Evolutionary conservation across 345 rosid genomes (phyloP).

Genomic region (Pistacia vera): DNA sequence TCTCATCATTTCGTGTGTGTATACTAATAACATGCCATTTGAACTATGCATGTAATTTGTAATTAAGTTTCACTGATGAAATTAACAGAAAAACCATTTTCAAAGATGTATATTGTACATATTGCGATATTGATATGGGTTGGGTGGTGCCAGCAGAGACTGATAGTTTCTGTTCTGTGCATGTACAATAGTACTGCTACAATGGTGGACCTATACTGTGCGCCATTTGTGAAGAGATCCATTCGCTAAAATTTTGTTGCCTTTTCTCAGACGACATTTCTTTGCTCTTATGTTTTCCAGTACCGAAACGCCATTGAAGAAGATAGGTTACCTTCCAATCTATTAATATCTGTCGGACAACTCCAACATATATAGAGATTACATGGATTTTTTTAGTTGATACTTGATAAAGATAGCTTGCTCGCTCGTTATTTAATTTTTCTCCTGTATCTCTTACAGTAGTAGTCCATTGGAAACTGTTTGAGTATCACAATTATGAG

Average conservation of each 20-base stretch:
- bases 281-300: conserved; percentile 24
- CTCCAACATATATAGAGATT: neutral
- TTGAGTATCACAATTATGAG: neutral
- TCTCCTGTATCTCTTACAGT: too few relatives aligned
- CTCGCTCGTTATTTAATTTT: neutral
- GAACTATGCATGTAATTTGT: too few relatives aligned
- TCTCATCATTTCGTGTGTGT: too few relatives aligned
- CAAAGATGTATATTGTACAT: neutral
- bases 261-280: conserved; percentile 43
- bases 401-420: neutral
- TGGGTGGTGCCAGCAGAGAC: conserved; percentile 7
- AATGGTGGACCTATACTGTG: conserved; percentile 27
- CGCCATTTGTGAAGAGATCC: conserved; percentile 10
- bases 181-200: conserved; percentile 16
- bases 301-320: conserved; percentile 21
- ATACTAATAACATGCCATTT: too few relatives aligned
- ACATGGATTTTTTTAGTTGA: neutral
- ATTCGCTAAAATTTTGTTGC: conserved; percentile 26
- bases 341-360: neutral
- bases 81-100: conserved; percentile 2
- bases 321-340: conserved; percentile 31
- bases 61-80: too few relatives aligned
- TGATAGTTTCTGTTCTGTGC: conserved; percentile 15
- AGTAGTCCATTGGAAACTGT: too few relatives aligned
- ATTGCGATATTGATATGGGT: neutral